These are phyloP conservation scores for Scenedesmus sp. DNA, from an alignment of 163 green algal genomes.

Conservation along the genomic window DNA sequence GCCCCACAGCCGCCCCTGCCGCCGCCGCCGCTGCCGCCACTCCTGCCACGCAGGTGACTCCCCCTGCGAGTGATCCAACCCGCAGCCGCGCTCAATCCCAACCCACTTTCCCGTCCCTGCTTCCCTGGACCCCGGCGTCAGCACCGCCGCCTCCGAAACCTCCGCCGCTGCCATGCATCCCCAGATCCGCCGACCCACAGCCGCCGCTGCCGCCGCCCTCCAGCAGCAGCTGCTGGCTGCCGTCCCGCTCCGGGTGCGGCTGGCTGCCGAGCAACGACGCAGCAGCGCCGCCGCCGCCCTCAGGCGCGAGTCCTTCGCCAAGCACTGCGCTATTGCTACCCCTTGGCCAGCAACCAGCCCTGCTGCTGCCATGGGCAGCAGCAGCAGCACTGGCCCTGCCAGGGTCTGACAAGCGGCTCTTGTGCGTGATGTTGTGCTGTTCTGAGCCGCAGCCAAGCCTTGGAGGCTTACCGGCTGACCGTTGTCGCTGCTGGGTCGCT, in stretches of 20 bases:
- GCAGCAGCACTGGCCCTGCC: background rate
- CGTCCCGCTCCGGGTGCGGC: background rate
- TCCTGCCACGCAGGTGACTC: conserved; percentile 9
- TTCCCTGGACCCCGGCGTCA: background rate
- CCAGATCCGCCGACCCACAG: background rate
- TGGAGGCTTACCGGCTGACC: background rate
- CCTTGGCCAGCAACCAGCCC: background rate
- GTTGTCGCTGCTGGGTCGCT: background rate
- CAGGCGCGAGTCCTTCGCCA: background rate
- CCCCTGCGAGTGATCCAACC: conserved; percentile 23
- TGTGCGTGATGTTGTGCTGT: background rate
- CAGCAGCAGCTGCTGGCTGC: background rate
- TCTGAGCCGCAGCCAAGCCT: background rate
- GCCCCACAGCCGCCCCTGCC: background rate
- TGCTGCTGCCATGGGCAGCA: background rate
- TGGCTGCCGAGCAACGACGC: background rate
- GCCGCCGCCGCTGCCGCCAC: conserved; percentile 7
- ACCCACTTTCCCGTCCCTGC: background rate
- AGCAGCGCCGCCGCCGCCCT: background rate
- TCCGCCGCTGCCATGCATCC: background rate
- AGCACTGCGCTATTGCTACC: background rate
- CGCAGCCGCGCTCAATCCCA: background rate
- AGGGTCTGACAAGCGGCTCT: background rate
- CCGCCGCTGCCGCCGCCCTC: background rate
- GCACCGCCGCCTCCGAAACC: background rate